Base-by-base conservation (phyloP, 1,284 basidiomycete species). In the Ceratobasidium sp. region DNA sequence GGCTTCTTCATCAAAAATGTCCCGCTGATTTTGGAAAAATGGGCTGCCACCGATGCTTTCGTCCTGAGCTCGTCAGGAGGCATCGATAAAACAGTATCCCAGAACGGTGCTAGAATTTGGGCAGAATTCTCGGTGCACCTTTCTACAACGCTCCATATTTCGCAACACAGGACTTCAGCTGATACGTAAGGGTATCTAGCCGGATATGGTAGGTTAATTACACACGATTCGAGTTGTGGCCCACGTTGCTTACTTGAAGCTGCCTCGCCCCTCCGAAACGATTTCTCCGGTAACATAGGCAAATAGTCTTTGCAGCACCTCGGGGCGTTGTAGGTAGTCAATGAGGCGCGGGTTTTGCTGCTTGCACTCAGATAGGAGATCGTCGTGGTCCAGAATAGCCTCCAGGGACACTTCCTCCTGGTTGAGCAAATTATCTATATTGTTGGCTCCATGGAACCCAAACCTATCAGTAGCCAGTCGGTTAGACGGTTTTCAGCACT, bases 311-410 rank as follows among this genome's bases (percentile, higher is more conserved):
- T 91, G 87, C 69, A 95, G 79, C 46, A 94, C 88, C 76, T 92
- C 88, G 68, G 87, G 83, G 72, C 90, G 84, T 73, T 87, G 87
- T 72, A 95, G 90, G 77, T 92, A 95, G 76, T 91, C 88, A 73
- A 92, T 88, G 54, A 95, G 85, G 73, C 92, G 83, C 41, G 89
- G 89, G 77, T 98, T 98, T 78, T 96, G 93, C 2, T 91, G 84
- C 79, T 98, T 98, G 84, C 93, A 95, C 78, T 98, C 95, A 78
- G 93, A 91, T 59, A 98, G 81, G 66, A 98, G 82, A 77, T 98
- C 95, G 77, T 93, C 91, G 80, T 98, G 93, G 80, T 97, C 94
- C 69, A 98, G 82, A 69, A 98, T 87, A 57, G 93, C 89, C 78
- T 98, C 95, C 56, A 98, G 83, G 44, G 86, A 83, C 72, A 91